These are phyloP conservation scores for Solanum chaucha DNA, from an alignment of 257 asterid species.

Conservation along the genomic window DNA sequence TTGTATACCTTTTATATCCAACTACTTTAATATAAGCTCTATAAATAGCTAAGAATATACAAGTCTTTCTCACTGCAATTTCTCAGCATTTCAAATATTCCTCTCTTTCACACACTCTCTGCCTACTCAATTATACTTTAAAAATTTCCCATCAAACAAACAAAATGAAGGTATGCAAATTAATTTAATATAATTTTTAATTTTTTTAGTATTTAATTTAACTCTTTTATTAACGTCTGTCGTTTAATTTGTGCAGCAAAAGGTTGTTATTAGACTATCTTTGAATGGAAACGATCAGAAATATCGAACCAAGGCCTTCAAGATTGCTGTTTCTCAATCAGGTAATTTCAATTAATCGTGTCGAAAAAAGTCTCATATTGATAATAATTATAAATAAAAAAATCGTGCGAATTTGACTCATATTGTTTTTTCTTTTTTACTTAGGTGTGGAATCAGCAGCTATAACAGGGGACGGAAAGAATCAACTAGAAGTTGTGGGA, in stretches of 20 bases:
- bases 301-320: background rate
- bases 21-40: background rate
- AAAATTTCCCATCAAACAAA: background rate
- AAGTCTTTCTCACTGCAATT: background rate
- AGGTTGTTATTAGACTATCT: background rate
- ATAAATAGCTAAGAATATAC: background rate
- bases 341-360: background rate
- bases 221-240: background rate
- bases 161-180: background rate
- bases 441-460: slow-evolving; percentile 3
- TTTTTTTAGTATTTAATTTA: background rate
- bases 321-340: background rate
- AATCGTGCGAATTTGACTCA: background rate
- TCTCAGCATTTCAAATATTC: background rate
- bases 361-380: background rate
- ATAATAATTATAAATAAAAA: background rate
- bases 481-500: background rate
- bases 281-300: background rate
- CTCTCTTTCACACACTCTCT: no score
- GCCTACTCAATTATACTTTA: no score
- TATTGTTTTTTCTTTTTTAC: background rate
- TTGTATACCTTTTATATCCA: background rate
- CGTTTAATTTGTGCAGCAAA: background rate
- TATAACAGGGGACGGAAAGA: background rate
- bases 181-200: background rate